Conservation (phyloP, 83 land plant genomes). For the Thuja plicata region DNA sequence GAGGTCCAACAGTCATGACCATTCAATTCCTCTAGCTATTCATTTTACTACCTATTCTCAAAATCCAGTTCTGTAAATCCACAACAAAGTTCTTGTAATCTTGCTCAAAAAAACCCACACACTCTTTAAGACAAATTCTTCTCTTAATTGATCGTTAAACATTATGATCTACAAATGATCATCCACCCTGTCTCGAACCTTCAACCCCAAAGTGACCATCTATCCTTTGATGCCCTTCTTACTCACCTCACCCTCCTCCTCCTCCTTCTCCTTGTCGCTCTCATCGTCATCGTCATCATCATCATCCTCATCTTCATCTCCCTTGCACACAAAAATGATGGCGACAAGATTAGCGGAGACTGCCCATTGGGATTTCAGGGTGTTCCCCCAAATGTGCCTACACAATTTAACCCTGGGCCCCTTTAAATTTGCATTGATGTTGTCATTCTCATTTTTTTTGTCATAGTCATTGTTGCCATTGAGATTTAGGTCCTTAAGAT, state of each 20-base stretch:
- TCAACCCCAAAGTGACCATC: conserved; percentile 64
- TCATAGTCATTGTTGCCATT: conserved; percentile 22
- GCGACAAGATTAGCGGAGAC: conserved; percentile 68
- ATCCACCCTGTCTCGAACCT: conserved; percentile 56
- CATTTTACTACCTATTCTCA: conserved; percentile 90
- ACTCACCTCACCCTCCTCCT: conserved; percentile 38
- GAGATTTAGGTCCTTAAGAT: conserved; percentile 46
- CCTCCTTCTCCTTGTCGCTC: conserved; percentile 35
- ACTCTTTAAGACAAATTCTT: conserved; percentile 81
- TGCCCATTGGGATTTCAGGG: conserved; percentile 74
- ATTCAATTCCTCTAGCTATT: too few relatives aligned
- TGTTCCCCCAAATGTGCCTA: conserved; percentile 68
- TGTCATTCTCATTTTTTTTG: conserved; percentile 19
- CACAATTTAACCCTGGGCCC: conserved; percentile 73
- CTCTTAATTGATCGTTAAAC: conserved; percentile 81
- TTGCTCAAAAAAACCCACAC: conserved; percentile 92
- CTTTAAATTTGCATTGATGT: too few relatives aligned
- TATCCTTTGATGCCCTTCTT: conserved; percentile 24
- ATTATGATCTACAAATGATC: conserved; percentile 65
- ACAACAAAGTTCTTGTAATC: conserved; percentile 53
- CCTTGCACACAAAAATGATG: conserved; percentile 55
- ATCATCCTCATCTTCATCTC: conserved; percentile 20
- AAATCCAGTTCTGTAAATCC: conserved; percentile 69
- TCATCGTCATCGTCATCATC: conserved; percentile 31
- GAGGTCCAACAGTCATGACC: too few relatives aligned